Conservation (phyloP, 2,329 filamentous ascomycete genomes). For the Hymenoscyphus fraxineus region DNA sequence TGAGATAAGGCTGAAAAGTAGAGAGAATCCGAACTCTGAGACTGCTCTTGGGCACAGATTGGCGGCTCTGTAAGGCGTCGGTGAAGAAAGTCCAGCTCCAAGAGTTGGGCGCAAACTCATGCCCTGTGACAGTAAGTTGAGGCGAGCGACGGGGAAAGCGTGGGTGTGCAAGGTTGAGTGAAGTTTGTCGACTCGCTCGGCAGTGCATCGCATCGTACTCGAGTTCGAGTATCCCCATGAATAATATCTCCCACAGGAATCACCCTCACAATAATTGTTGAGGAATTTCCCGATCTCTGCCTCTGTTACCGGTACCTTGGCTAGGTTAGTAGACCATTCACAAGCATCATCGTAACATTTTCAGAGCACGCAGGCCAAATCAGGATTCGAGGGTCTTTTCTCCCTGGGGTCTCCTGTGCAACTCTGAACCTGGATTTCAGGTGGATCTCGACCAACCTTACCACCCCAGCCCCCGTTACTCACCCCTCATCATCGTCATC, state of each 20-base stretch:
- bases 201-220: neutral
- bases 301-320: neutral
- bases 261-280: neutral
- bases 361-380: neutral
- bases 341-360: neutral
- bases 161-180: neutral
- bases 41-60: neutral
- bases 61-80: neutral
- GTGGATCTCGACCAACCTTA: neutral
- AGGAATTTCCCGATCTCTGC: neutral
- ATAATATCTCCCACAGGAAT: neutral
- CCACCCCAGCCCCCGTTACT: neutral
- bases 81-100: neutral
- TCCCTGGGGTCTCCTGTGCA: neutral
- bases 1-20: neutral
- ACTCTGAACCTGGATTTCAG: neutral
- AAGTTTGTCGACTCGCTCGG: neutral
- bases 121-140: neutral
- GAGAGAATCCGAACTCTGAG: neutral
- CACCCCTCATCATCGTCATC: slow-evolving; percentile 5
- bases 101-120: neutral
- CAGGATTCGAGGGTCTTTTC: neutral
- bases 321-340: neutral
- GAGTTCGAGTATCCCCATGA: neutral
- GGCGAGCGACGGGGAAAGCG: neutral